A percentile compares a stretch with the other conserved stretches of the same genome.
phyloP scores from a whole-genome alignment of 495 filamentous ascomycete species.

The Lentithecium fluviatile region DNA sequence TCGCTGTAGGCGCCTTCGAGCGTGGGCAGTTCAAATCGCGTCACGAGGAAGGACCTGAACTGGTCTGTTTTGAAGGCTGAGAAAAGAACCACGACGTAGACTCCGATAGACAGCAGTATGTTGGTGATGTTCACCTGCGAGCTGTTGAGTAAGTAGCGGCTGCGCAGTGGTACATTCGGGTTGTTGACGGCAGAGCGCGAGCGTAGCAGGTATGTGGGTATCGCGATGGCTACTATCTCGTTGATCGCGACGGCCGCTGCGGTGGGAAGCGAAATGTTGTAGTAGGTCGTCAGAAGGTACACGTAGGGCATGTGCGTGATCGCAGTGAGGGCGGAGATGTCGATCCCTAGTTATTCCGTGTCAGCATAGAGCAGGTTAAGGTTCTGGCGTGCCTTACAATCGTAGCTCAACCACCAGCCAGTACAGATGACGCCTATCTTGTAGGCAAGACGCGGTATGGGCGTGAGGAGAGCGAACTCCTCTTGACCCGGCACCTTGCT shows the following conservation, averaged over 20 bases:
- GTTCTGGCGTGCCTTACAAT: constrained; percentile 50
- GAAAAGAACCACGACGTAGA: constrained; percentile 67
- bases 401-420: constrained; percentile 69
- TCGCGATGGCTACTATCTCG: constrained; percentile 61
- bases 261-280: constrained; percentile 60
- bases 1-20: constrained; percentile 62
- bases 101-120: constrained; percentile 60
- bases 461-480: constrained; percentile 52
- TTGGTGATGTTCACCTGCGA: constrained; percentile 60
- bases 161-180: constrained; percentile 54
- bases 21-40: constrained; percentile 68
- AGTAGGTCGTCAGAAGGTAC: constrained; percentile 72
- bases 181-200: constrained; percentile 62
- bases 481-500: constrained; percentile 59
- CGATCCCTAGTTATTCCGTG: constrained; percentile 49
- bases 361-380: neutral
- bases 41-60: constrained; percentile 64
- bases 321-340: constrained; percentile 65
- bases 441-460: constrained; percentile 63
- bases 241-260: constrained; percentile 58
- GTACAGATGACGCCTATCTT: constrained; percentile 66
- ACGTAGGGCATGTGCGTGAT: constrained; percentile 69
- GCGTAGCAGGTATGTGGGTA: constrained; percentile 72
- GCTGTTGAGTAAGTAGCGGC: constrained; percentile 70
- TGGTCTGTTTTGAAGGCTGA: constrained; percentile 58